These are phyloP conservation scores for Erigeron canadensis DNA, from an alignment of 129 eudicot species.

Conservation along the genomic window DNA sequence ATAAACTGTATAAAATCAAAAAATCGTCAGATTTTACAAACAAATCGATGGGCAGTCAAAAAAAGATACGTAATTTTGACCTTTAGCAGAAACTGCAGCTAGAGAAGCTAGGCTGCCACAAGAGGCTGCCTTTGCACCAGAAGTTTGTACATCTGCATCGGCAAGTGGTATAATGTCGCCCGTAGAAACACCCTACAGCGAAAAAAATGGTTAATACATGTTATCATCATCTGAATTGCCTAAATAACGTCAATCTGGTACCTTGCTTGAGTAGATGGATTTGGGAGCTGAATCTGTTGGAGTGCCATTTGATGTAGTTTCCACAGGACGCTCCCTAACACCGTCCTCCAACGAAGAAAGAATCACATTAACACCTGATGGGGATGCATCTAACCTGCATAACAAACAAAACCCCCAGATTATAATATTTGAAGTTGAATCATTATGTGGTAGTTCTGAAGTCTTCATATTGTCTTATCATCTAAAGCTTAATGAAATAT, in stretches of 20 bases:
- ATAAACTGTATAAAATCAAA: constrained; percentile 49
- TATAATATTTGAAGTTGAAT: neutral
- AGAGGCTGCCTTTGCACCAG: constrained; percentile 94
- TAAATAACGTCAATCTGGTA: constrained; percentile 21
- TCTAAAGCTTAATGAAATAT: no score
- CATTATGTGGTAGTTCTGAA: no score
- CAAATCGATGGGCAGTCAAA: neutral
- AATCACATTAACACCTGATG: constrained; percentile 55
- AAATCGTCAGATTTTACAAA: constrained; percentile 15
- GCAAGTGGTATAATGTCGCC: constrained; percentile 57
- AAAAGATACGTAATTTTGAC: constrained; percentile 30
- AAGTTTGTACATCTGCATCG: constrained; percentile 61
- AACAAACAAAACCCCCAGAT: neutral
- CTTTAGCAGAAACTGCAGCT: constrained; percentile 67
- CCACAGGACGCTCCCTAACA: constrained; percentile 25
- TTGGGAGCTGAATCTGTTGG: constrained; percentile 30
- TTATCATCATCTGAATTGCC: constrained; percentile 10
- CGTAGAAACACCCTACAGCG: constrained; percentile 47
- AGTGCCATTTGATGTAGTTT: constrained; percentile 30
- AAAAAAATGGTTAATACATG: constrained; percentile 11
- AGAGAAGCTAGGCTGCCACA: constrained; percentile 81
- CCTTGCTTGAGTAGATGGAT: constrained; percentile 48
- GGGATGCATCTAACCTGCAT: constrained; percentile 79
- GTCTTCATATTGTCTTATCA: no score
- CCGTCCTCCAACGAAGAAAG: constrained; percentile 42